Conservation (phyloP, 306 rosid genomes). For the Vigna reflexopilosa region DNA sequence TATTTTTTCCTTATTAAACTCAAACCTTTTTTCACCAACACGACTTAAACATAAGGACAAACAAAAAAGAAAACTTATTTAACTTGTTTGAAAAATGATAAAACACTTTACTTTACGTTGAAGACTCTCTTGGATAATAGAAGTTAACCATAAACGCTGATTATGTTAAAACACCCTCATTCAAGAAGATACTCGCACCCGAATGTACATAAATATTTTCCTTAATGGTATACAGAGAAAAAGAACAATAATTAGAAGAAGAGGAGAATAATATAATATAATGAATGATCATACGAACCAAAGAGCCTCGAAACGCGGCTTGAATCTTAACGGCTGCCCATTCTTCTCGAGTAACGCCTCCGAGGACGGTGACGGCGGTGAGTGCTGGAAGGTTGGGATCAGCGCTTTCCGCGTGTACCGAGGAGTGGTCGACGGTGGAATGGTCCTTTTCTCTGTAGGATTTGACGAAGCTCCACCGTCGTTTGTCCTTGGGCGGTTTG, state of each 20-base stretch:
- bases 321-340: slow-evolving; percentile 24
- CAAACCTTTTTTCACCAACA: too few species aligned
- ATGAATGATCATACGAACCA: slow-evolving; percentile 55
- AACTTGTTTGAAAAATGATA: too few species aligned
- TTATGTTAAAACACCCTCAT: neutral
- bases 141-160: neutral
- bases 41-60: neutral
- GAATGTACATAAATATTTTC: neutral
- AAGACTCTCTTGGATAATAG: neutral
- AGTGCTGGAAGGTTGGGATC: slow-evolving; percentile 25
- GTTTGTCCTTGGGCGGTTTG: slow-evolving; percentile 60
- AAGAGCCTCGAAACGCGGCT: slow-evolving; percentile 80
- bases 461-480: slow-evolving; percentile 76
- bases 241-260: too few species aligned
- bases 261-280: neutral
- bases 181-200: neutral
- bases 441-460: slow-evolving; percentile 59
- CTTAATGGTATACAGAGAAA: neutral
- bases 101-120: too few species aligned
- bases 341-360: neutral
- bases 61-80: neutral
- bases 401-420: neutral
- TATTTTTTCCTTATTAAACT: neutral
- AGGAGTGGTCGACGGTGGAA: slow-evolving; percentile 1
- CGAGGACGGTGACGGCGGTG: slow-evolving; percentile 18